Evolutionary conservation across 352 stramenopile species (phyloP).

Genomic region (Globisporangium spinosum): DNA sequence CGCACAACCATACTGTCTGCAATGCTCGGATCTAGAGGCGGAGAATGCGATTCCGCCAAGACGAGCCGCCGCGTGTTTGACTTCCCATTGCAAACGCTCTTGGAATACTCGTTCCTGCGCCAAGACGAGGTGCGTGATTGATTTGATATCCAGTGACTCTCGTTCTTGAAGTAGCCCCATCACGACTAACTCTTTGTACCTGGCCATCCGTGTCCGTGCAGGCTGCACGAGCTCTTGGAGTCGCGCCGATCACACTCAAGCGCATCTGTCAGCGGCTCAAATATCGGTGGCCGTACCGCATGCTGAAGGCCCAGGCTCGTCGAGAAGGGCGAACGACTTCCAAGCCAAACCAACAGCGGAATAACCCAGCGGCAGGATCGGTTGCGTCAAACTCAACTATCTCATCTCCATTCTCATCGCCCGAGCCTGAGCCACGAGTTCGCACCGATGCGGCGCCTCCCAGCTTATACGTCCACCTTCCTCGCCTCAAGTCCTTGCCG

Average conservation of each 20-base stretch:
- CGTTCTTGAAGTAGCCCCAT: background rate
- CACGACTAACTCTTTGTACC: background rate
- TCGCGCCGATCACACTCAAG: conserved; percentile 65
- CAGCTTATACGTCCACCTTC: background rate
- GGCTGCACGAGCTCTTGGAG: conserved; percentile 34
- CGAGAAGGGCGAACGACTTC: conserved; percentile 17
- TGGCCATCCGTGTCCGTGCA: background rate
- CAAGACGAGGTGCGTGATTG: conserved; percentile 39
- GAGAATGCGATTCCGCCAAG: conserved; percentile 11
- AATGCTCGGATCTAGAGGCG: background rate
- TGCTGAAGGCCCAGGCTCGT: conserved; percentile 33
- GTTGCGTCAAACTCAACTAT: background rate
- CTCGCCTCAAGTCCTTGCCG: background rate
- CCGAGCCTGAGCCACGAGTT: background rate
- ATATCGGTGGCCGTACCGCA: conserved; percentile 52
- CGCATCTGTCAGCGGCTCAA: conserved; percentile 43
- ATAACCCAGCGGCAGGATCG: background rate
- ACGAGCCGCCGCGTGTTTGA: conserved; percentile 50
- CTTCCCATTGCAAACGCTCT: conserved; percentile 38
- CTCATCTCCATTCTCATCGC: background rate
- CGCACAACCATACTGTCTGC: background rate
- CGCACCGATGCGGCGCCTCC: background rate
- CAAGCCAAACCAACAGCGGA: background rate
- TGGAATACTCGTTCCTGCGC: conserved; percentile 34
- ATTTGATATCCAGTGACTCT: background rate